Base-by-base conservation (phyloP, 768 basidiomycete genomes). In the Leccinum ochraceum region DNA sequence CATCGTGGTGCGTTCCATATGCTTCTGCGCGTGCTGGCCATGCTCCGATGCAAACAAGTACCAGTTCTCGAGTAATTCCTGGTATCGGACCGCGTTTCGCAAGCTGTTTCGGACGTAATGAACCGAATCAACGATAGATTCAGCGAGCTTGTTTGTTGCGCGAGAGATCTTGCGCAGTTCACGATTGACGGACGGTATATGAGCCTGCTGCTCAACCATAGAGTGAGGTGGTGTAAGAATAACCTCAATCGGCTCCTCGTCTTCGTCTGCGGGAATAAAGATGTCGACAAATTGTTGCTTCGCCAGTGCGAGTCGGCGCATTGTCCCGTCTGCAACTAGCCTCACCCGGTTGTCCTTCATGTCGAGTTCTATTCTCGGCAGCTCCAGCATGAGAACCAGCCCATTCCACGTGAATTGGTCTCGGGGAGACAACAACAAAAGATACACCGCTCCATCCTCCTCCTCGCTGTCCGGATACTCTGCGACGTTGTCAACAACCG, bases 11-110 rank as follows among this genome's bases (percentile, higher is more conserved):
- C 83, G 83, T 66, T 96, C 94, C 88, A 97, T 92, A 71, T 91
- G 87, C 64, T 88, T 86, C 67, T 94, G 89, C 9, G 90, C 92
- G 67, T 95, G 91, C 61, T 91, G 87, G 2, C 94, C 95, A 71
- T 97, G 94, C 66, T 98, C 94, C 13, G 95, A 94, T n/a, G 95
- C 94, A 70, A 97, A 98, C 28, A 86, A 76, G 69, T 92, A 98
- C 94, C 96, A 99, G 71, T 92, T 95, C 65, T 92, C 92, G 58
- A 94, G 79, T 42, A 95, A 77, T 63, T 97, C 95, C 70, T 95
- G 95, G 58, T 86, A 86, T 42, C 83, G 87, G 36, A 77, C 76
- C 1, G 85, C 80, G 48, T 82, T 78, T 32, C 78, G 78, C 56
- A 94, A 78, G 3, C 89, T 85, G 39, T 78, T 81, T 34, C 89